phyloP scores from a whole-genome alignment of 1,284 basidiomycete genomes.

The Vanrija sp. region DNA sequence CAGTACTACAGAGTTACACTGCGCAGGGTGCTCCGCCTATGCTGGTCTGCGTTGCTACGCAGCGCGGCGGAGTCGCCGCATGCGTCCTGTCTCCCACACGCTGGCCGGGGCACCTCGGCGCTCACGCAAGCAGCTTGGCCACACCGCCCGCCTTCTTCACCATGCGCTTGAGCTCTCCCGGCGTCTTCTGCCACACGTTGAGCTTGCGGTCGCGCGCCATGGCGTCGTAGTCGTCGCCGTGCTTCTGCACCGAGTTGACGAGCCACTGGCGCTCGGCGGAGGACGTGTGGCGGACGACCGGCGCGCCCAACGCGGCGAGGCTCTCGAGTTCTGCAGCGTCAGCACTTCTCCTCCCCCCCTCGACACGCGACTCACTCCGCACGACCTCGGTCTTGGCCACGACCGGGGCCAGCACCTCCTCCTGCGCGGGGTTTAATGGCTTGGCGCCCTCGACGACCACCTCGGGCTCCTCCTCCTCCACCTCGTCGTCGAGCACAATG shows the following conservation, averaged over 20 bases:
- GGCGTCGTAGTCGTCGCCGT: slow-evolving; percentile 67
- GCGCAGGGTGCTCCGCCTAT: no score
- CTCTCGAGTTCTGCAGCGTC: slow-evolving; percentile 37
- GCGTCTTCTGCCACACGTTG: slow-evolving; percentile 82
- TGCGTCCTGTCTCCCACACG: no score
- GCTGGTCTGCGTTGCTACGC: no score
- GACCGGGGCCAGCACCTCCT: slow-evolving; percentile 31
- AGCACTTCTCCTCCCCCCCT: neutral
- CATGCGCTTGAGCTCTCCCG: slow-evolving; percentile 65
- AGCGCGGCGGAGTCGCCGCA: no score
- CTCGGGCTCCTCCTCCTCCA: slow-evolving; percentile 41
- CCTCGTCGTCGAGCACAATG: slow-evolving; percentile 65
- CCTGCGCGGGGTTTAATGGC: slow-evolving; percentile 20
- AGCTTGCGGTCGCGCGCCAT: slow-evolving; percentile 78
- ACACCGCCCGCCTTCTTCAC: slow-evolving; percentile 37
- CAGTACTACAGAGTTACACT: no score
- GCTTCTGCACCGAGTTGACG: slow-evolving; percentile 60
- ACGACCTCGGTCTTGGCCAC: slow-evolving; percentile 49
- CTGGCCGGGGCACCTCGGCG: no score
- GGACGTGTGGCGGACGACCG: slow-evolving; percentile 63
- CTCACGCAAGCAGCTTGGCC: slow-evolving; percentile 12
- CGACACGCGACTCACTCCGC: slow-evolving; percentile 34
- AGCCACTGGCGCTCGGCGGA: slow-evolving; percentile 68
- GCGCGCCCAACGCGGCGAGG: slow-evolving; percentile 35
- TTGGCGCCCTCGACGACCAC: slow-evolving; percentile 28